Evolutionary conservation across 2,329 filamentous ascomycete species (phyloP).

Genomic region (Penicillium sp.): DNA sequence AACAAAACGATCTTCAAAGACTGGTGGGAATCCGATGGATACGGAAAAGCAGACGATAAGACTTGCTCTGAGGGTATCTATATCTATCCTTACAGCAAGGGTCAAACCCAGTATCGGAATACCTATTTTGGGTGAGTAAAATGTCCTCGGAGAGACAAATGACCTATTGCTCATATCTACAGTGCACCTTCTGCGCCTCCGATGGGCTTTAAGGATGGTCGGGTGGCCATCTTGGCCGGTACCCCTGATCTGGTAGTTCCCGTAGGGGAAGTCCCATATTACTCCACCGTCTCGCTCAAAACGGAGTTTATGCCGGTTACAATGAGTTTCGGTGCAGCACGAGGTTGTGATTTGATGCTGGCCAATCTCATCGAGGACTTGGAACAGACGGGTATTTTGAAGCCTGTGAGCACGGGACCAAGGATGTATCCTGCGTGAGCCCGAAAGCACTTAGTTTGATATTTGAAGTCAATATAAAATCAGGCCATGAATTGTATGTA

Average conservation of each 20-base stretch:
- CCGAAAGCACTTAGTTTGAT: no score
- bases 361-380: conserved; percentile 27
- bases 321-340: conserved; percentile 28
- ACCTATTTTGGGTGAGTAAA: conserved; percentile 10
- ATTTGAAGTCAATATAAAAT: not conserved
- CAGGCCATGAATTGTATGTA: not conserved
- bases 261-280: conserved; percentile 24
- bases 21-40: conserved; percentile 33
- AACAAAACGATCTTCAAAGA: conserved; percentile 33
- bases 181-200: conserved; percentile 16
- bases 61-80: conserved; percentile 34
- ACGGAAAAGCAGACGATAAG: conserved; percentile 14
- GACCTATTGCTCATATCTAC: not conserved
- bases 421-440: conserved; percentile 13
- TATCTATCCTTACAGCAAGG: conserved; percentile 24
- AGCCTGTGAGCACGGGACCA: conserved; percentile 21
- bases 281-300: conserved; percentile 23
- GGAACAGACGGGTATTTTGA: conserved; percentile 24
- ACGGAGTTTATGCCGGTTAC: conserved; percentile 34
- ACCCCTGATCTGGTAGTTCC: conserved; percentile 29
- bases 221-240: conserved; percentile 23
- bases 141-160: not conserved
- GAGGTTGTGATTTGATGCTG: conserved; percentile 33
- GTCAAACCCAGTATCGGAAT: conserved; percentile 20
- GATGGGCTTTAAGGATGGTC: conserved; percentile 18